These are phyloP conservation scores for Miscanthus lutarioriparius DNA, from an alignment of 176 grass and related monocot species.

Conservation along the genomic window DNA sequence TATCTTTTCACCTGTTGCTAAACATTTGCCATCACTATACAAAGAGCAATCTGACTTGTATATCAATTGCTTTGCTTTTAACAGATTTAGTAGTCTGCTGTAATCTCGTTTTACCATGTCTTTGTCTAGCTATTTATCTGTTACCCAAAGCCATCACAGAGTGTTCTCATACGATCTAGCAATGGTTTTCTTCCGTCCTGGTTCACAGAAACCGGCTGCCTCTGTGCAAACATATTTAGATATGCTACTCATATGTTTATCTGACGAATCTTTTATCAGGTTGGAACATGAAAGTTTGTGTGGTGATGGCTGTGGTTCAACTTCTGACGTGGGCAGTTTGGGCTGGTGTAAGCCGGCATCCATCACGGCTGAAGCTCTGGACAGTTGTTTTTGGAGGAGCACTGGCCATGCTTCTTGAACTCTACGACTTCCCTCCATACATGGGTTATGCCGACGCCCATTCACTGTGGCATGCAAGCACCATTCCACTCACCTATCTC, in stretches of 20 bases:
- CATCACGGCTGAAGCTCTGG: slow-evolving; percentile 78
- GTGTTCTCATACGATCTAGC: not conserved
- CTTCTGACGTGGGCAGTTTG: slow-evolving; percentile 82
- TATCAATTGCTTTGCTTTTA: not conserved
- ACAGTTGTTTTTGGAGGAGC: slow-evolving; percentile 57
- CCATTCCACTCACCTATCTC: slow-evolving; percentile 45
- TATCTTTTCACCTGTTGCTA: slow-evolving; percentile 19
- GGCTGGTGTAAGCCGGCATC: slow-evolving; percentile 65
- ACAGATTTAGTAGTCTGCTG: not conserved
- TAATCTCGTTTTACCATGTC: slow-evolving; percentile 14
- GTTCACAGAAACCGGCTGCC: not conserved
- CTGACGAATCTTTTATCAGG: slow-evolving; percentile 47
- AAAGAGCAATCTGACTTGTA: not conserved
- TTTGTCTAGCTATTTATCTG: not conserved
- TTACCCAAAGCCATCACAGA: not conserved
- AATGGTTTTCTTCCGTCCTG: slow-evolving; percentile 5
- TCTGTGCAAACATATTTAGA: not conserved
- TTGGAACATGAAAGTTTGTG: slow-evolving; percentile 99
- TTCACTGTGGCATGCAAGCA: slow-evolving; percentile 56
- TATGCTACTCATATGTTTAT: not conserved
- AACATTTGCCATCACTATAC: slow-evolving; percentile 18
- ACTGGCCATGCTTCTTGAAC: slow-evolving; percentile 76
- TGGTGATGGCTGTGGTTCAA: slow-evolving; percentile 68
- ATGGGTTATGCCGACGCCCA: slow-evolving; percentile 87
- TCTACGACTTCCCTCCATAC: slow-evolving; percentile 80